Evolutionary conservation across 805 yeast species (phyloP).

Genomic region (Teunomyces funiuensis): DNA sequence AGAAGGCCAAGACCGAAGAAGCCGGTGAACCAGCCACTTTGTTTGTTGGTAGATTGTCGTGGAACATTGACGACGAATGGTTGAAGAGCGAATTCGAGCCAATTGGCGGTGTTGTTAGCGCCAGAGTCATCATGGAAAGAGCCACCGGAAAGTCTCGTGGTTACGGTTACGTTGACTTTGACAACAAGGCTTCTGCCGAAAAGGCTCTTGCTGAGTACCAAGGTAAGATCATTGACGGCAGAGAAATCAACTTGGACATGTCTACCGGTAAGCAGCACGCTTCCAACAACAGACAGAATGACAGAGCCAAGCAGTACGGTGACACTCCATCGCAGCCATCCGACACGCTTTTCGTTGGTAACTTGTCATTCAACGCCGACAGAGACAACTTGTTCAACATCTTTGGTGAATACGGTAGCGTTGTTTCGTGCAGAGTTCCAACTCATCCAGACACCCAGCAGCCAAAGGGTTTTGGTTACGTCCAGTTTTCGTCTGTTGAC

Average conservation of each 20-base stretch:
- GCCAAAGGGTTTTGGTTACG: constrained; percentile 99
- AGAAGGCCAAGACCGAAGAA: constrained; percentile 50
- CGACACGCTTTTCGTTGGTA: constrained; percentile 94
- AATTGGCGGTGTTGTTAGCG: constrained; percentile 76
- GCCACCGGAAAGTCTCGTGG: constrained; percentile 93
- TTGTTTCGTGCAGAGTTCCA: constrained; percentile 90
- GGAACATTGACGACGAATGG: constrained; percentile 97
- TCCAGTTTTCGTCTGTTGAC: constrained; percentile 81
- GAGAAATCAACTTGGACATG: constrained; percentile 91
- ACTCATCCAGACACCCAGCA: constrained; percentile 98
- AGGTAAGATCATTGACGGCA: constrained; percentile 95
- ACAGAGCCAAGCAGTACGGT: constrained; percentile 88
- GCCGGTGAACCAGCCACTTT: constrained; percentile 76
- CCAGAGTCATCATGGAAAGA: constrained; percentile 93
- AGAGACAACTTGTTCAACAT: constrained; percentile 73
- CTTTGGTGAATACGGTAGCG: constrained; percentile 77
- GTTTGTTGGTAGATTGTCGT: constrained; percentile 95
- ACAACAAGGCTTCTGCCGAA: constrained; percentile 71
- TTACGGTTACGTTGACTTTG: constrained; percentile 96
- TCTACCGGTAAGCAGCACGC: constrained; percentile 79
- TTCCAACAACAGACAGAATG: constrained; percentile 51
- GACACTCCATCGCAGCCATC: constrained; percentile 90
- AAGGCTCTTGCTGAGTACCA: constrained; percentile 82
- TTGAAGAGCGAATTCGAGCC: constrained; percentile 82
- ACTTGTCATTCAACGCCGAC: constrained; percentile 86